These are phyloP conservation scores for Cladosporium sp. DNA, from an alignment of 2,329 filamentous ascomycete genomes.

Conservation along the genomic window DNA sequence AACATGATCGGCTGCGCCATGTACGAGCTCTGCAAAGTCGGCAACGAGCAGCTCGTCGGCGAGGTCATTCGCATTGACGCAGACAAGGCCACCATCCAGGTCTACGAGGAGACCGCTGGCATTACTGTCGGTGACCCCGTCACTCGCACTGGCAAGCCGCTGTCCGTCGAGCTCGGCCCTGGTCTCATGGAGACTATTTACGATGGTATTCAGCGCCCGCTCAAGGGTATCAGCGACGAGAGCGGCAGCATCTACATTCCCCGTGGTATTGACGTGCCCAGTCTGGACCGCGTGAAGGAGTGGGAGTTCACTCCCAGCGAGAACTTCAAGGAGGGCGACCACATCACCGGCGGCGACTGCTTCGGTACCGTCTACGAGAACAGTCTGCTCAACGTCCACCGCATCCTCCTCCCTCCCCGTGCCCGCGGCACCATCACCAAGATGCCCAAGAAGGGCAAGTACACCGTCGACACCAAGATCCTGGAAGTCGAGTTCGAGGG, in stretches of 20 bases:
- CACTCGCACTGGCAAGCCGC: constrained; percentile 83
- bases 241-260: constrained; percentile 96
- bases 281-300: constrained; percentile 86
- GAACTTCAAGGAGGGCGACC: constrained; percentile 88
- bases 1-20: constrained; percentile 99
- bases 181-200: constrained; percentile 99
- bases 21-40: constrained; percentile 97
- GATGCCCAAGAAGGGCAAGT: constrained; percentile 85
- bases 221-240: constrained; percentile 75
- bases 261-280: constrained; percentile 83
- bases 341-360: constrained; percentile 93
- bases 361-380: constrained; percentile 96
- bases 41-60: constrained; percentile 86
- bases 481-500: constrained; percentile 61
- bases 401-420: constrained; percentile 85
- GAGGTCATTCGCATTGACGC: constrained; percentile 97
- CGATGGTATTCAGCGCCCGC: constrained; percentile 95
- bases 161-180: constrained; percentile 95
- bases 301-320: constrained; percentile 86
- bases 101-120: constrained; percentile 98
- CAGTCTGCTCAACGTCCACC: constrained; percentile 89
- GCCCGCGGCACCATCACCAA: constrained; percentile 89
- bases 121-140: constrained; percentile 96
- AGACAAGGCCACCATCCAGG: constrained; percentile 96
- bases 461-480: constrained; percentile 59